Evolutionary conservation across 495 filamentous ascomycete species (phyloP).

Genomic region (Hypoxylon fragiforme): DNA sequence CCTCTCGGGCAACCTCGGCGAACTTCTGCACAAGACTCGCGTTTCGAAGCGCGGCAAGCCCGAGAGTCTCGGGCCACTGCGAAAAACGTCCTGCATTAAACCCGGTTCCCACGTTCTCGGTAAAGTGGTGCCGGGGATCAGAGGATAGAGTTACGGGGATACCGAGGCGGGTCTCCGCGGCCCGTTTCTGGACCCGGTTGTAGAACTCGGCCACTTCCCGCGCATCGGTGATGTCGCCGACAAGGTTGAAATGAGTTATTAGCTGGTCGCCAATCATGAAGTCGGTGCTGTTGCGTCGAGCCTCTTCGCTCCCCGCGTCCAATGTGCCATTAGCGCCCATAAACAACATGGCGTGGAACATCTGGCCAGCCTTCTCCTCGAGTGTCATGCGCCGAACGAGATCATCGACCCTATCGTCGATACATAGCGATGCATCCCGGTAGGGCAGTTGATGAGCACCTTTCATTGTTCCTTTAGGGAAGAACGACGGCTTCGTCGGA

Average conservation of each 20-base stretch:
- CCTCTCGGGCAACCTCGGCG: conserved; percentile 29
- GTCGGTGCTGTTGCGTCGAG: conserved; percentile 22
- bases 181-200: conserved; percentile 27
- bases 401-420: conserved; percentile 60
- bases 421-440: conserved; percentile 28
- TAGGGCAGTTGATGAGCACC: conserved; percentile 6
- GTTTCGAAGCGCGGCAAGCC: conserved; percentile 27
- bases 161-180: conserved; percentile 29
- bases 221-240: conserved; percentile 18
- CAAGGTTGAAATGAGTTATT: conserved; percentile 30
- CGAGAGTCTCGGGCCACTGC: conserved; percentile 35
- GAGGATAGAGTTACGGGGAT: conserved; percentile 32
- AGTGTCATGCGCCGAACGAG: conserved; percentile 63
- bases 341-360: conserved; percentile 49
- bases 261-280: conserved; percentile 29
- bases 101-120: conserved; percentile 28
- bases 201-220: conserved; percentile 19
- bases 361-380: conserved; percentile 63
- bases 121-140: conserved; percentile 31
- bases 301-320: conserved; percentile 14
- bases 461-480: not conserved
- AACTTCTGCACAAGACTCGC: conserved; percentile 19
- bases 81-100: conserved; percentile 29
- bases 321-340: conserved; percentile 29
- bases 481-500: not conserved